Conservation (phyloP, 768 basidiomycete genomes). For the Cytidiella melzeri region DNA sequence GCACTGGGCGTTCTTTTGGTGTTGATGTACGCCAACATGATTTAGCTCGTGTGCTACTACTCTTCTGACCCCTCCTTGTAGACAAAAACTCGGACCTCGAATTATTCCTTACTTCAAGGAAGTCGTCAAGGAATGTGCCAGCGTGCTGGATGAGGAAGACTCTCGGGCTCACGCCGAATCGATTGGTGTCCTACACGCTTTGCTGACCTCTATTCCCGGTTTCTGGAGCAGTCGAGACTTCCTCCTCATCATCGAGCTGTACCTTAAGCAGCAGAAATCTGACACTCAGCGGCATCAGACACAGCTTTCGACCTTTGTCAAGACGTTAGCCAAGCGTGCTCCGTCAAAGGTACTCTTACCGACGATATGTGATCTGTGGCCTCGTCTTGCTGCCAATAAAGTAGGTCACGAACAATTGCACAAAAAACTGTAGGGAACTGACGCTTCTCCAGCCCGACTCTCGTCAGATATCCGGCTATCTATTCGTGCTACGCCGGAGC, state of each 20-base stretch:
- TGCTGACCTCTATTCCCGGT: conserved; percentile 70
- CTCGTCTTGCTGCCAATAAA: conserved; percentile 28
- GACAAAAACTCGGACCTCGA: conserved; percentile 76
- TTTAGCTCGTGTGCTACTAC: no score
- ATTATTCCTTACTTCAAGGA: conserved; percentile 80
- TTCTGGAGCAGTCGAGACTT: conserved; percentile 73
- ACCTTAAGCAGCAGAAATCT: conserved; percentile 39
- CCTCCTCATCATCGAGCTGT: conserved; percentile 46
- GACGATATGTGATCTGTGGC: conserved; percentile 57
- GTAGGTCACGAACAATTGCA: conserved; percentile 27
- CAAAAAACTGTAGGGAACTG: no score
- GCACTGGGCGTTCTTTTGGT: conserved; percentile 53
- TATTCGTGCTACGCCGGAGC: conserved; percentile 59
- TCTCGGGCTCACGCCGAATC: conserved; percentile 30
- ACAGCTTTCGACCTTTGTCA: conserved; percentile 43
- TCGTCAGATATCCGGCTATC: conserved; percentile 40
- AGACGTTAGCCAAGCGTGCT: conserved; percentile 62
- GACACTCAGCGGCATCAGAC: conserved; percentile 19
- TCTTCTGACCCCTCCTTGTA: conserved; percentile 30
- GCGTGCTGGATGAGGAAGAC: conserved; percentile 31
- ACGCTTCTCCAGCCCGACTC: conserved; percentile 8
- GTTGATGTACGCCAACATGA: conserved; percentile 46
- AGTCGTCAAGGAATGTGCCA: conserved; percentile 54
- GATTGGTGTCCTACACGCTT: conserved; percentile 51
- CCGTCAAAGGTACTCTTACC: conserved; percentile 64